Conservation (phyloP, 208 protist species). For the Spongospora subterranea region DNA sequence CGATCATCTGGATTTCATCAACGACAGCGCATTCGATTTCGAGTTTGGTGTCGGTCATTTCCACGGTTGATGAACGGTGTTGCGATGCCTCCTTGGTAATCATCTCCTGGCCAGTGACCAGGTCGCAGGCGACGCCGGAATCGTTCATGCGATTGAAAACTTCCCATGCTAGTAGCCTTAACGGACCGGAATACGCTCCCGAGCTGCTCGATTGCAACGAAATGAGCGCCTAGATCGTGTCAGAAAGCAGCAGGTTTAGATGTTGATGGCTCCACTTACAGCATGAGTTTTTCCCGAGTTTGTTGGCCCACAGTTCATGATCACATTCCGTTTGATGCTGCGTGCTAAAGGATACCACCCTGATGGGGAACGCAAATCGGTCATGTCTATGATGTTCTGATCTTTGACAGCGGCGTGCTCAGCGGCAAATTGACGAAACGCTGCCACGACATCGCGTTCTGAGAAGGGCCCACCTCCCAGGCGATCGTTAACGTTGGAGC, state of each 20-base stretch:
- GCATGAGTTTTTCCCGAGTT: conserved; percentile 92
- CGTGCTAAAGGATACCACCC: conserved; percentile 37
- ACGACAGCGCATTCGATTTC: conserved; percentile 81
- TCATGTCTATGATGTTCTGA: conserved; percentile 24
- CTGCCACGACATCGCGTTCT: not conserved
- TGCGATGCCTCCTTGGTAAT: conserved; percentile 38
- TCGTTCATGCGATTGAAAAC: conserved; percentile 83
- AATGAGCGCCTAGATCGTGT: conserved; percentile 61
- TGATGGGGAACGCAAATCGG: conserved; percentile 7
- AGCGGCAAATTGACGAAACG: not conserved
- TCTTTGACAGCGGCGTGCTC: not conserved
- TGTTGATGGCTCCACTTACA: conserved; percentile 75
- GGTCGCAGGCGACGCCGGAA: conserved; percentile 3
- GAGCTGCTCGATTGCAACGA: conserved; percentile 69
- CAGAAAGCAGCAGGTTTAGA: not conserved
- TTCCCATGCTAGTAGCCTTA: conserved; percentile 90
- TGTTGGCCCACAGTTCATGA: conserved; percentile 88
- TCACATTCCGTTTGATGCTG: not conserved
- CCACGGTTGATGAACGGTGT: conserved; percentile 62
- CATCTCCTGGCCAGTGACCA: conserved; percentile 17
- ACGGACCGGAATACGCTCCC: conserved; percentile 88
- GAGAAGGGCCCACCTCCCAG: not conserved
- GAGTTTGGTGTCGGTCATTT: conserved; percentile 58
- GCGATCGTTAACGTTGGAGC: not conserved
- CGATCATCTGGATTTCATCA: conserved; percentile 88